phyloP scores from a whole-genome alignment of 306 rosid species.

The Trifolium repens region DNA sequence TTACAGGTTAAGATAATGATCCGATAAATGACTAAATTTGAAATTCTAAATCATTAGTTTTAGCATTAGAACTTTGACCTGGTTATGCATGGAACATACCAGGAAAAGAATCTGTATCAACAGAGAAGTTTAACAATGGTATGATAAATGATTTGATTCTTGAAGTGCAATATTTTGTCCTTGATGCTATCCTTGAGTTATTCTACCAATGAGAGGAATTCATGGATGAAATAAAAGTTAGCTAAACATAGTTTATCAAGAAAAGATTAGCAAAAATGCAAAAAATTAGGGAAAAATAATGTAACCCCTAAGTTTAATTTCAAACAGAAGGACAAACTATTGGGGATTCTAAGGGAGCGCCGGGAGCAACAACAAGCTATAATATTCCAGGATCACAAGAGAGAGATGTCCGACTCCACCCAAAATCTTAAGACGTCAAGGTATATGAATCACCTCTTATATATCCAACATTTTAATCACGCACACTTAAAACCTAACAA shows the following conservation, averaged over 20 bases:
- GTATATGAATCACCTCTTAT: too few relatives aligned
- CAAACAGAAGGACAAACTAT: too few relatives aligned
- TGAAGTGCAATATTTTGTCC: constrained; percentile 90
- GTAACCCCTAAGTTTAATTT: too few relatives aligned
- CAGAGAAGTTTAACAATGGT: constrained; percentile 79
- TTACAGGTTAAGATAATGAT: not conserved
- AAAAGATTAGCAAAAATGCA: not conserved
- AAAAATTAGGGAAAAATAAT: not conserved
- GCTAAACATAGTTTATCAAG: constrained; percentile 32
- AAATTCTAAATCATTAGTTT: constrained; percentile 25
- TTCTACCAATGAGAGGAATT: constrained; percentile 54
- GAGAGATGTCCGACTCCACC: too few relatives aligned
- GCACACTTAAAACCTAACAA: too few relatives aligned
- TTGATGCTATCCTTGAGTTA: constrained; percentile 79
- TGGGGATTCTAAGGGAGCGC: too few relatives aligned
- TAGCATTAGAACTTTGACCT: constrained; percentile 18
- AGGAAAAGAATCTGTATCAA: constrained; percentile 70
- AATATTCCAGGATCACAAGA: too few relatives aligned
- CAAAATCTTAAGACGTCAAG: too few relatives aligned
- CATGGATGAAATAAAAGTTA: constrained; percentile 7
- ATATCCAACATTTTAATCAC: too few relatives aligned
- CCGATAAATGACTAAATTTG: constrained; percentile 1
- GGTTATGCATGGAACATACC: constrained; percentile 52
- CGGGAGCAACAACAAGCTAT: too few relatives aligned
- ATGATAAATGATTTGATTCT: constrained; percentile 87